phyloP scores from a whole-genome alignment of 1,139 yeast species.

The Chernovozyma sophiae-reginae region DNA sequence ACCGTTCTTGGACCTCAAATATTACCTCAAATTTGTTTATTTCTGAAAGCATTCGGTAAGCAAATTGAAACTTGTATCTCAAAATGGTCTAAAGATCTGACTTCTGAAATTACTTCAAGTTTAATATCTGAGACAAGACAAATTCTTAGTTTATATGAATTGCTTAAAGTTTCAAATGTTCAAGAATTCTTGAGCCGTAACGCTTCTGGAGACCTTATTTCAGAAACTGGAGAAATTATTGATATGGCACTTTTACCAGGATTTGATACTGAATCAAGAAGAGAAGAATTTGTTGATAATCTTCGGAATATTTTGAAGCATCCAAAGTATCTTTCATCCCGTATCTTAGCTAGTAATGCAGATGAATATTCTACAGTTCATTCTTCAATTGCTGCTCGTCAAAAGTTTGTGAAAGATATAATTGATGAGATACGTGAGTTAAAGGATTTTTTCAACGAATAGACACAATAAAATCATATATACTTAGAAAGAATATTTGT shows the following conservation, averaged over 20 bases:
- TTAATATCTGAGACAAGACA: conserved; percentile 77
- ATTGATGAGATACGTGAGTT: conserved; percentile 54
- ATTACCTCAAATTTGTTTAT: conserved; percentile 62
- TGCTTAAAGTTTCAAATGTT: conserved; percentile 48
- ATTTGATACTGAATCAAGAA: conserved; percentile 52
- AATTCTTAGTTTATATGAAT: conserved; percentile 60
- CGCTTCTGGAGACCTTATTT: conserved; percentile 5
- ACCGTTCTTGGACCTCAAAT: conserved; percentile 61
- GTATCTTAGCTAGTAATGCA: conserved; percentile 57
- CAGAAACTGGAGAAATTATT: conserved; percentile 11
- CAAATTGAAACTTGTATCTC: conserved; percentile 63
- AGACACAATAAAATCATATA: too few species aligned
- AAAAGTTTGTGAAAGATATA: conserved; percentile 43
- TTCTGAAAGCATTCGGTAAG: conserved; percentile 57
- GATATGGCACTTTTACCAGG: conserved; percentile 51
- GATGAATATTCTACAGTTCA: conserved; percentile 60
- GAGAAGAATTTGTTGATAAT: conserved; percentile 54
- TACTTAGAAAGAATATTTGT: too few species aligned
- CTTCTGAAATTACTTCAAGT: conserved; percentile 55
- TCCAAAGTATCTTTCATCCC: conserved; percentile 74
- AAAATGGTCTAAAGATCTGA: conserved; percentile 65
- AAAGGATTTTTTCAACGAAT: conserved; percentile 38
- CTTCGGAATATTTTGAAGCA: conserved; percentile 74
- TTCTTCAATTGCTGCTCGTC: conserved; percentile 37
- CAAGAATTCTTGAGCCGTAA: conserved; percentile 30